Percentiles rank a stretch among this genome's conserved stretches.
These are phyloP conservation scores for Fraxinus excelsior DNA, from an alignment of 257 asterid species.

Conservation along the genomic window DNA sequence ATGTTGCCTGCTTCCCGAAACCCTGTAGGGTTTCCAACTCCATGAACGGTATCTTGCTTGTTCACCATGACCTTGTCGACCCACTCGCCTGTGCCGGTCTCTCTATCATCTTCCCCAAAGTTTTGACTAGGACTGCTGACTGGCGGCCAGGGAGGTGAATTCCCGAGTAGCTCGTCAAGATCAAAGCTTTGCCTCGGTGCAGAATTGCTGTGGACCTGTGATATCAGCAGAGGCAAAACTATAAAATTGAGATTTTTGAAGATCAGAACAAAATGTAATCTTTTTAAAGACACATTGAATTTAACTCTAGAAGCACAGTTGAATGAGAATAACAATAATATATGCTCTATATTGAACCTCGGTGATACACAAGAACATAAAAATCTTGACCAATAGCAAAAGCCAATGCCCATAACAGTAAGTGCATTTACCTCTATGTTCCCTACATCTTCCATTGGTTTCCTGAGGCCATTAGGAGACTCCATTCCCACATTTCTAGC, in stretches of 20 bases:
- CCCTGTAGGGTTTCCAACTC: constrained; percentile 38
- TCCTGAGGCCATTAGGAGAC: constrained; percentile 59
- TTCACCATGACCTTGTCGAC: constrained; percentile 97
- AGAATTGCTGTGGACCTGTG: constrained; percentile 56
- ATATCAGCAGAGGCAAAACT: constrained; percentile 6
- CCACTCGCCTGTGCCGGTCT: constrained; percentile 79
- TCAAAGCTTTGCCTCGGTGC: constrained; percentile 59
- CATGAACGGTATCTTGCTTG: constrained; percentile 55
- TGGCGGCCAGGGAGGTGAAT: constrained; percentile 89
- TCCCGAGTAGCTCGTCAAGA: constrained; percentile 74
- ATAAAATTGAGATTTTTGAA: not conserved
- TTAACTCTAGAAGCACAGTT: not conserved
- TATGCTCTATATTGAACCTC: not conserved
- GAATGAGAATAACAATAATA: not conserved
- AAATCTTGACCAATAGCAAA: not conserved
- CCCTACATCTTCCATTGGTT: constrained; percentile 93
- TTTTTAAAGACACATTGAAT: not conserved
- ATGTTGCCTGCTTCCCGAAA: constrained; percentile 50
- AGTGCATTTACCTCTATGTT: constrained; percentile 68
- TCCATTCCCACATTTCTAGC: constrained; percentile 42
- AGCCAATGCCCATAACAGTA: not conserved
- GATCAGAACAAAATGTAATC: not conserved
- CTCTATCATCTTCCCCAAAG: constrained; percentile 63
- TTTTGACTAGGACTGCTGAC: constrained; percentile 50
- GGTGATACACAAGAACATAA: not conserved